phyloP scores from a whole-genome alignment of 257 asterid genomes.

The Solanum medicagineum region DNA sequence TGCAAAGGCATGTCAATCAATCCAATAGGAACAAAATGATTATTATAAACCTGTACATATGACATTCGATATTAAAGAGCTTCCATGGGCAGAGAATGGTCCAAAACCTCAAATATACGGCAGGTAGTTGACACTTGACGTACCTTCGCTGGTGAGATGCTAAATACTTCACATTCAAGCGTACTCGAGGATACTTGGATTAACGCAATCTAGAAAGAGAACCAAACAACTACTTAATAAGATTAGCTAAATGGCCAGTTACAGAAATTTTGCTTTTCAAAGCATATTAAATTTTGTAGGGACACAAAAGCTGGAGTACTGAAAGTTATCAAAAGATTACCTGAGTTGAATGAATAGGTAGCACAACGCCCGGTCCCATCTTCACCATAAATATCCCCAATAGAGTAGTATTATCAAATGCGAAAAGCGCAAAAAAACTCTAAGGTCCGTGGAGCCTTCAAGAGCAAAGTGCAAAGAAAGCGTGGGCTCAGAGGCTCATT shows the following conservation, averaged over 20 bases:
- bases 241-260: neutral
- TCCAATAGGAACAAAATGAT: constrained; percentile 22
- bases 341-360: constrained; percentile 32
- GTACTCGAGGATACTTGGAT: constrained; percentile 24
- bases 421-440: too few relatives aligned
- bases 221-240: constrained; percentile 29
- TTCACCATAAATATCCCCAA: constrained; percentile 39
- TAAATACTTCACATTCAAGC: constrained; percentile 43
- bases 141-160: constrained; percentile 22
- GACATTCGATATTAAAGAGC: neutral
- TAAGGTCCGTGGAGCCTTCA: too few relatives aligned
- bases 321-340: constrained; percentile 6
- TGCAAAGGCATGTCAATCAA: constrained; percentile 28
- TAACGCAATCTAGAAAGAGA: constrained; percentile 23
- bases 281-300: neutral
- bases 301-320: neutral
- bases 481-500: too few relatives aligned
- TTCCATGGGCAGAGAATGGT: neutral
- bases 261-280: neutral
- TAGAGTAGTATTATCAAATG: neutral
- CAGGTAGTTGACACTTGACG: constrained; percentile 2
- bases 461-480: too few relatives aligned
- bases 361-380: constrained; percentile 36
- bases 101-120: neutral
- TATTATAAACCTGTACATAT: neutral